Conservation (phyloP, 116 monocot genomes). For the Zostera marina region DNA sequence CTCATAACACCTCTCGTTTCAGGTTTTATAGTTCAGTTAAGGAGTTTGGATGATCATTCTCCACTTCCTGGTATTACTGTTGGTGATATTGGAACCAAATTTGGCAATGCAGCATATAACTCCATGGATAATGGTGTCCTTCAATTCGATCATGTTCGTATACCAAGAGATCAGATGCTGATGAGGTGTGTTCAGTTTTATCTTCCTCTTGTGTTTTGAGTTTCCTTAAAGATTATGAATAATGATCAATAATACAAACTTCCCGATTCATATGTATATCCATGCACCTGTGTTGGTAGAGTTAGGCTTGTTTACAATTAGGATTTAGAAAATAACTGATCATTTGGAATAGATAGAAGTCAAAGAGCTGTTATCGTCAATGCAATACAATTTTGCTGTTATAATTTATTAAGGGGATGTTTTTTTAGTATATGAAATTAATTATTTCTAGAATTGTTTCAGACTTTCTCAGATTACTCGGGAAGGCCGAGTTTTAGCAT, state of each 20-base stretch:
- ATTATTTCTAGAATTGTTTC: constrained; percentile 5
- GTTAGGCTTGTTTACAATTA: too few species aligned
- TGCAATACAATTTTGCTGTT: too few species aligned
- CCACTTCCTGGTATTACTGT: constrained; percentile 88
- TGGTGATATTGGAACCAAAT: constrained; percentile 97
- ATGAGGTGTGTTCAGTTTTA: constrained; percentile 49
- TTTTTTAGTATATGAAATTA: not conserved
- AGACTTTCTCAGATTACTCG: constrained; percentile 86
- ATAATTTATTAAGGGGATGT: too few species aligned
- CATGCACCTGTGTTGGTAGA: too few species aligned
- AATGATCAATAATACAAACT: too few species aligned
- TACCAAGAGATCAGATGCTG: constrained; percentile 96
- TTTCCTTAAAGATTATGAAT: too few species aligned
- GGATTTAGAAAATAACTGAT: too few species aligned
- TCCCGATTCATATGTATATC: too few species aligned
- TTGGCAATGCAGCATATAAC: constrained; percentile 97
- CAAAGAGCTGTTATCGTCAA: too few species aligned
- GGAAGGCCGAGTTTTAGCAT: constrained; percentile 70
- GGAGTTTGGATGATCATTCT: constrained; percentile 88
- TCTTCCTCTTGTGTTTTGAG: not conserved
- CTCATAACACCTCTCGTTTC: constrained; percentile 7
- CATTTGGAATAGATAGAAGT: too few species aligned
- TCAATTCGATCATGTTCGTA: constrained; percentile 79
- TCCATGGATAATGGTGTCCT: constrained; percentile 98
- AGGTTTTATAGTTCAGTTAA: constrained; percentile 97